Evolutionary conservation across 306 rosid species (phyloP).

Genomic region (Malus asiatica): DNA sequence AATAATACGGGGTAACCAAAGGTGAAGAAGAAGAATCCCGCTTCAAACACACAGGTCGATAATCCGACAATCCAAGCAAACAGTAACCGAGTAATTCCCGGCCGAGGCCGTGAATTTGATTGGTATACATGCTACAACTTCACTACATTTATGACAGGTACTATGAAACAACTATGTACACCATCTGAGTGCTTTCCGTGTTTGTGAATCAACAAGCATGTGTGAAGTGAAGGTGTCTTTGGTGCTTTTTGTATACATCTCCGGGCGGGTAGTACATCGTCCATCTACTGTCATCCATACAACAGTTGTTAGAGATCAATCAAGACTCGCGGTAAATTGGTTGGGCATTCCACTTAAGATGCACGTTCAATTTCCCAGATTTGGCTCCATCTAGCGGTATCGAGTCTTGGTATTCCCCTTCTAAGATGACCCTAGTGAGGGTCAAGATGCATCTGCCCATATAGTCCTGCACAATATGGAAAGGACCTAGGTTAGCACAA

Average conservation of each 20-base stretch:
- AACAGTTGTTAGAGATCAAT: neutral
- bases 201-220: neutral
- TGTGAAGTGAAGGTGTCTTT: neutral
- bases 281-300: neutral
- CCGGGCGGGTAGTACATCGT: neutral
- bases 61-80: neutral
- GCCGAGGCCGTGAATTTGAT: neutral
- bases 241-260: constrained; percentile 3
- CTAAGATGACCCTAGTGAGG: constrained; percentile 76
- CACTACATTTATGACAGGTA: constrained; percentile 3
- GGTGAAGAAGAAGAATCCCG: neutral
- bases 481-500: no score
- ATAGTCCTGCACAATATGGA: constrained; percentile 48
- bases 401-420: constrained; percentile 76
- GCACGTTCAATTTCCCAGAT: constrained; percentile 71
- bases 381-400: constrained; percentile 72
- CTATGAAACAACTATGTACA: constrained; percentile 42
- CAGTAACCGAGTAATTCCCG: neutral
- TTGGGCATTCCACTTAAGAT: constrained; percentile 91
- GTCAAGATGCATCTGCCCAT: constrained; percentile 91
- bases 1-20: neutral
- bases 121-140: neutral
- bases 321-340: constrained; percentile 76
- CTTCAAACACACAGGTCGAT: neutral
- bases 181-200: neutral